A percentile compares a stretch with the other conserved stretches of the same genome.
These are phyloP conservation scores for Exutisphaerella laricina DNA, from an alignment of 2,329 filamentous ascomycete species.

Conservation along the genomic window DNA sequence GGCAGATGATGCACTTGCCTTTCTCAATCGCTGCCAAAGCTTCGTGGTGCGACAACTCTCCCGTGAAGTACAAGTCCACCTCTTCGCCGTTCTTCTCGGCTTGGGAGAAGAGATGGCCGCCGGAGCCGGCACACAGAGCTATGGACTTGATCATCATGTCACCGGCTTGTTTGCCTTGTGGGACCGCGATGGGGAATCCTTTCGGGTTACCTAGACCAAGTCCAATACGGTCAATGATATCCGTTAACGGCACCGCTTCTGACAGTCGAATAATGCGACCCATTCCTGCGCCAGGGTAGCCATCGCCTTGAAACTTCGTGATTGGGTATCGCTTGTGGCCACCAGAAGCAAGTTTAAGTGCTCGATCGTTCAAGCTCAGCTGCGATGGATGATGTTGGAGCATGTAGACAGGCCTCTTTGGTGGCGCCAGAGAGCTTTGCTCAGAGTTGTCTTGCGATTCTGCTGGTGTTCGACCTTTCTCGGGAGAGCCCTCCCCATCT, in stretches of 20 bases:
- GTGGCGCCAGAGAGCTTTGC: constrained; percentile 33
- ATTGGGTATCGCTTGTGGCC: constrained; percentile 51
- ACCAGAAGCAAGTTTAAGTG: constrained; percentile 38
- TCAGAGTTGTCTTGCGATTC: constrained; percentile 20
- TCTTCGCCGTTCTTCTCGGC: constrained; percentile 40
- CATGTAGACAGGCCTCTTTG: constrained; percentile 38
- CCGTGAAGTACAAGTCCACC: constrained; percentile 81
- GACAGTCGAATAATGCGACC: constrained; percentile 56
- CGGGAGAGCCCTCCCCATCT: constrained; percentile 10
- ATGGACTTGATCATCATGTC: constrained; percentile 60
- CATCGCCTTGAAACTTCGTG: constrained; percentile 41
- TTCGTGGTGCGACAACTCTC: constrained; percentile 90
- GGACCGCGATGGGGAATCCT: constrained; percentile 59
- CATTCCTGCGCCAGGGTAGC: constrained; percentile 51
- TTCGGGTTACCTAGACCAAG: constrained; percentile 61
- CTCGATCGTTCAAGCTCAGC: constrained; percentile 31
- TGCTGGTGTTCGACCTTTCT: constrained; percentile 9
- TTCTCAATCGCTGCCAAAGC: constrained; percentile 80
- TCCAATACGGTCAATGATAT: constrained; percentile 58
- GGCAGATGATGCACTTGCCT: constrained; percentile 72
- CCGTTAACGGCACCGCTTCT: constrained; percentile 47
- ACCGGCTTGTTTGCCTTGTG: constrained; percentile 51
- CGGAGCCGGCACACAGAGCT: constrained; percentile 85
- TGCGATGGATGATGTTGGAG: constrained; percentile 48
- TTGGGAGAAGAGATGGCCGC: constrained; percentile 66